phyloP scores from a whole-genome alignment of 2,329 filamentous ascomycete species.

The Exserohilum rostratum region DNA sequence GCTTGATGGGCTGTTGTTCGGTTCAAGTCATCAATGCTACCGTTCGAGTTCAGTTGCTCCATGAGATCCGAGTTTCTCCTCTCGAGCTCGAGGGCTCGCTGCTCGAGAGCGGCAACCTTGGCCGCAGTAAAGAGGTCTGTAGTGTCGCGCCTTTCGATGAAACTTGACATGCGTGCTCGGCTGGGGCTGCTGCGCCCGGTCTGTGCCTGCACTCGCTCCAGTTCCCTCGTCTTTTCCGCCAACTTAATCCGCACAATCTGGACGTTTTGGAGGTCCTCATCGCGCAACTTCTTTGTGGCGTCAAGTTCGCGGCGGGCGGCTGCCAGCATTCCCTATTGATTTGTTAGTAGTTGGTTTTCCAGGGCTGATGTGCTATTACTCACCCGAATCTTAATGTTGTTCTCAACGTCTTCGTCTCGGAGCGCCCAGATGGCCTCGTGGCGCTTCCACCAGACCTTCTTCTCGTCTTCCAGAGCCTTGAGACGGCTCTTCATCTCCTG shows the following conservation, averaged over 20 bases:
- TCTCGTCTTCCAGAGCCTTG: slow-evolving; percentile 46
- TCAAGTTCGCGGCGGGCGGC: slow-evolving; percentile 49
- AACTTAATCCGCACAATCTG: slow-evolving; percentile 49
- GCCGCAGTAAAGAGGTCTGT: slow-evolving; percentile 51
- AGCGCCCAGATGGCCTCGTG: slow-evolving; percentile 52
- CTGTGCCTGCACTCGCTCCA: slow-evolving; percentile 37
- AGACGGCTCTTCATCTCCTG: slow-evolving; percentile 38
- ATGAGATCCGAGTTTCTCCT: slow-evolving; percentile 48
- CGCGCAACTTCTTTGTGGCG: slow-evolving; percentile 48
- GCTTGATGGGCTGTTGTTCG: slow-evolving; percentile 44
- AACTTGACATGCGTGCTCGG: slow-evolving; percentile 36
- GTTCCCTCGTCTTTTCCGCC: slow-evolving; percentile 48
- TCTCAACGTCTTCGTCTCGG: slow-evolving; percentile 52
- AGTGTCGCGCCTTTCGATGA: slow-evolving; percentile 44
- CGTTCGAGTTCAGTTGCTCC: slow-evolving; percentile 34
- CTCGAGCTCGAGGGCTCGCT: slow-evolving; percentile 52
- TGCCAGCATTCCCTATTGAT: slow-evolving; percentile 42
- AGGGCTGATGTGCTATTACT: neutral
- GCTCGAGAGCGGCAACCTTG: slow-evolving; percentile 51
- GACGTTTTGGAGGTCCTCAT: slow-evolving; percentile 52
- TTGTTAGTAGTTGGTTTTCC: slow-evolving; percentile 4
- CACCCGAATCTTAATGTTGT: slow-evolving; percentile 51
- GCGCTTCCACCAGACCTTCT: slow-evolving; percentile 43
- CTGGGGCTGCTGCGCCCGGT: slow-evolving; percentile 31
- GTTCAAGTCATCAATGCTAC: slow-evolving; percentile 42